Evolutionary conservation across 2,329 filamentous ascomycete genomes (phyloP).

Genomic region (Diaporthe eres): DNA sequence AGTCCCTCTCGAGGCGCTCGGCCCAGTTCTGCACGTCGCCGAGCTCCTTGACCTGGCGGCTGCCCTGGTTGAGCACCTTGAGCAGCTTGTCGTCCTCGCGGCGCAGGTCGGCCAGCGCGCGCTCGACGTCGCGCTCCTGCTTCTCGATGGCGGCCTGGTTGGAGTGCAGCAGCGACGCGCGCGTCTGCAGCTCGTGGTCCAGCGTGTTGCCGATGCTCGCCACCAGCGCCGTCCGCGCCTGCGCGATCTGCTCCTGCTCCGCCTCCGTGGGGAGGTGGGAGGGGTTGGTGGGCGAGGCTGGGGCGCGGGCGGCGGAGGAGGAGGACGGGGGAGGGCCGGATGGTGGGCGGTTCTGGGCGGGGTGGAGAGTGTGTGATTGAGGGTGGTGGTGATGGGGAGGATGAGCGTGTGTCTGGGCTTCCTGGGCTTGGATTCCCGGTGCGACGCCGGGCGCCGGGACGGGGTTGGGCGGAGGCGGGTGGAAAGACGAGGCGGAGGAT

Average conservation of each 20-base stretch:
- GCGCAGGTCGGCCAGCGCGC: slow-evolving; percentile 71
- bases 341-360: not conserved
- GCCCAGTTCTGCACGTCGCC: slow-evolving; percentile 69
- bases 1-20: slow-evolving; percentile 81
- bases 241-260: slow-evolving; percentile 63
- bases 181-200: slow-evolving; percentile 76
- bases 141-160: slow-evolving; percentile 75
- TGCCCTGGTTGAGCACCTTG: slow-evolving; percentile 73
- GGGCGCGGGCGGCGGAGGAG: not conserved
- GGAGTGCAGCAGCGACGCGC: slow-evolving; percentile 77
- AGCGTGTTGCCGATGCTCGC: slow-evolving; percentile 78
- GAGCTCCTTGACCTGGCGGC: slow-evolving; percentile 77
- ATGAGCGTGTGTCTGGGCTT: slow-evolving; percentile 16
- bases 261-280: slow-evolving; percentile 58
- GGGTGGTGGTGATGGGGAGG: not conserved
- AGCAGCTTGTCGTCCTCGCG: slow-evolving; percentile 77
- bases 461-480: slow-evolving; percentile 18
- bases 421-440: slow-evolving; percentile 17
- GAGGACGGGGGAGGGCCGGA: not conserved
- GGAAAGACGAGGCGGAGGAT: slow-evolving; percentile 41
- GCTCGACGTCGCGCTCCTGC: slow-evolving; percentile 77
- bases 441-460: not conserved
- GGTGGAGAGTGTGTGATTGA: not conserved
- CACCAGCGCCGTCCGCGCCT: slow-evolving; percentile 71
- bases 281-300: slow-evolving; percentile 45